Evolutionary conservation across 345 rosid species (phyloP), one percentile per base, ranked within the genome.

Genomic region (Acer negundo): DNA sequence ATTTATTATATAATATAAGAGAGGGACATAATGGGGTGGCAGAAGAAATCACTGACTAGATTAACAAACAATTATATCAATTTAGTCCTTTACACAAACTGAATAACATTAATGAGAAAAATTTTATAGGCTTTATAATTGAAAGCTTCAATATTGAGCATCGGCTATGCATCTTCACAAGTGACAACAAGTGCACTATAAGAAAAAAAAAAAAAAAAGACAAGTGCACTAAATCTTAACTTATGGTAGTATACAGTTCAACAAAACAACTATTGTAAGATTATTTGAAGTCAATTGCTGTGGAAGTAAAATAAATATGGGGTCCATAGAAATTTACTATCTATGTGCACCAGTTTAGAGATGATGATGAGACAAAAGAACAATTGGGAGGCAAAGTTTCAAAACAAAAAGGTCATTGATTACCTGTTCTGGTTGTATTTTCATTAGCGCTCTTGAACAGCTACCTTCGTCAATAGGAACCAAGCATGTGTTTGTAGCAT

Each of bases 371-470:
- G 65, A 66, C 51, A 47, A 61, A 67, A 40, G 51, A 67, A 4
- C 22, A 26, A 59, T 6, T 26, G 49, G 51, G 70, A 71, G 51
- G 11, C 15, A 26, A 7, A 74, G 11, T 19, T 28, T 58, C 73
- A 22, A 28, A 63, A 58, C 58, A 68, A 66, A 77, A 31, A 62
- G 53, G 26, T 74, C 35, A 47, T 6, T 49, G 46, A 28, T 79
- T 77, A 89, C 94, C 92, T 81, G 86, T 67, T 77, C 82, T 31
- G 80, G 78, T 78, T 81, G 89, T 67, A 62, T 66, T 69, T 78
- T 56, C 23, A 44, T 10, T 9, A 67, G 67, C 3, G 76, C 67
- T 28, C 53, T 75, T 26, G 83, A 69, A 47, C 66, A 20, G 68
- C 63, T 79, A 76, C 77, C 75, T 72, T 78, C 81, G 24, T 67